A percentile compares a stretch with the other conserved stretches of the same genome.
Conservation (phyloP, 176 grass and related monocot species). For the Olyra latifolia region DNA sequence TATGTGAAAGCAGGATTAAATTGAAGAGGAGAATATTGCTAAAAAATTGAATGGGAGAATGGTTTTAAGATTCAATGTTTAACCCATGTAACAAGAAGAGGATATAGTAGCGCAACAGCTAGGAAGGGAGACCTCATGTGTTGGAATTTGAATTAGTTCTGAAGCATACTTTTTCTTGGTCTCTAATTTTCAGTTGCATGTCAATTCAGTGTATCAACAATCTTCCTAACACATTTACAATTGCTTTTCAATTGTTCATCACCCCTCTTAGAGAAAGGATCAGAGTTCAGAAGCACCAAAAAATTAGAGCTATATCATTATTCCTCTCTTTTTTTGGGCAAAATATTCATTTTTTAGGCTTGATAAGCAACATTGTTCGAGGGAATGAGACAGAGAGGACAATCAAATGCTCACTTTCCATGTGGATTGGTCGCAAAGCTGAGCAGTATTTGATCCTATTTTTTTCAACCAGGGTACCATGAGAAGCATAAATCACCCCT, state of each 20-base stretch:
- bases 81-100: neutral
- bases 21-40: neutral
- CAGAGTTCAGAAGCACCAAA: too few species aligned
- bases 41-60: neutral
- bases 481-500: too few species aligned
- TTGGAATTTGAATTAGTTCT: constrained; percentile 15
- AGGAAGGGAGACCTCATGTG: neutral
- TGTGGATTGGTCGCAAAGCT: neutral
- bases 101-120: neutral
- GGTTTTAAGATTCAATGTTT: constrained; percentile 1
- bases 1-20: neutral
- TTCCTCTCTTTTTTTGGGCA: too few species aligned
- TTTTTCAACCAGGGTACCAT: neutral
- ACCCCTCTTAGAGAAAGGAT: neutral
- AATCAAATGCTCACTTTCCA: neutral
- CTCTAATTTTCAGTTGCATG: neutral
- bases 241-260: constrained; percentile 22
- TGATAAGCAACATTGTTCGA: neutral
- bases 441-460: neutral
- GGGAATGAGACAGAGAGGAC: neutral
- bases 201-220: neutral
- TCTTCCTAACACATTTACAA: constrained; percentile 1
- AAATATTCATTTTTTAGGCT: too few species aligned
- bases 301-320: too few species aligned
- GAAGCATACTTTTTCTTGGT: neutral